Evolutionary conservation across 1,284 basidiomycete species (phyloP).

Genomic region (Trichosporon sp.): DNA sequence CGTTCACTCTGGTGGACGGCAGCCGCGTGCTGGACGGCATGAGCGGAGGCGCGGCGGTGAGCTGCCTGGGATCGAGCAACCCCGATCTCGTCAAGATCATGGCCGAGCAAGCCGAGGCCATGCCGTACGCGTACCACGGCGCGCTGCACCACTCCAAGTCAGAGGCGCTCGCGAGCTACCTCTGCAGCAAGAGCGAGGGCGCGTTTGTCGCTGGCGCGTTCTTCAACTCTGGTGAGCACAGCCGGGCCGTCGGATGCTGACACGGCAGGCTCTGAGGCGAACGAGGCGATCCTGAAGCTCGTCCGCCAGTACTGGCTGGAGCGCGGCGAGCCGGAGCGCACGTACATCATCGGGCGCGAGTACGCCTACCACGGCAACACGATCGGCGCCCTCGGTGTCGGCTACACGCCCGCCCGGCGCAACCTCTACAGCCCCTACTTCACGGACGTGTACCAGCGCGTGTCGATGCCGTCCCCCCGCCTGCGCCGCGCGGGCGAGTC

Average conservation of each 20-base stretch:
- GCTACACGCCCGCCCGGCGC: conserved; percentile 25
- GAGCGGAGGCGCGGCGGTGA: conserved; percentile 72
- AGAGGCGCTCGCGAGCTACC: conserved; percentile 26
- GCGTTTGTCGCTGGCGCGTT: conserved; percentile 31
- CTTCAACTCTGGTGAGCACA: conserved; percentile 21
- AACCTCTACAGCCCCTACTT: conserved; percentile 58
- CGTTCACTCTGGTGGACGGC: conserved; percentile 27
- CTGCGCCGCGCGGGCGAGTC: conserved; percentile 64
- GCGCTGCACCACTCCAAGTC: conserved; percentile 17
- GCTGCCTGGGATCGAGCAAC: conserved; percentile 70
- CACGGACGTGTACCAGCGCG: conserved; percentile 28
- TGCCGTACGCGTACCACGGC: conserved; percentile 35
- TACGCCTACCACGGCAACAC: conserved; percentile 83
- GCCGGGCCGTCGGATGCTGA: background rate
- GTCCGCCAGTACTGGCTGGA: conserved; percentile 54
- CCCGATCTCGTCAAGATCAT: conserved; percentile 51
- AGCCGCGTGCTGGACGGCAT: conserved; percentile 30
- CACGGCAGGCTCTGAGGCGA: conserved; percentile 29
- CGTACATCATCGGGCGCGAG: conserved; percentile 71
- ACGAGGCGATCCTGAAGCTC: conserved; percentile 35
- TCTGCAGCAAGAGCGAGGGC: conserved; percentile 25
- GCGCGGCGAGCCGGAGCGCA: conserved; percentile 62
- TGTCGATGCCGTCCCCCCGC: conserved; percentile 52
- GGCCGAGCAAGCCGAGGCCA: conserved; percentile 21
- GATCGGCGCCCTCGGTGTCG: conserved; percentile 50